Evolutionary conservation across 768 basidiomycete genomes (phyloP), one percentile per base, ranked within the genome.

Genomic region (Calocybe cyanea): DNA sequence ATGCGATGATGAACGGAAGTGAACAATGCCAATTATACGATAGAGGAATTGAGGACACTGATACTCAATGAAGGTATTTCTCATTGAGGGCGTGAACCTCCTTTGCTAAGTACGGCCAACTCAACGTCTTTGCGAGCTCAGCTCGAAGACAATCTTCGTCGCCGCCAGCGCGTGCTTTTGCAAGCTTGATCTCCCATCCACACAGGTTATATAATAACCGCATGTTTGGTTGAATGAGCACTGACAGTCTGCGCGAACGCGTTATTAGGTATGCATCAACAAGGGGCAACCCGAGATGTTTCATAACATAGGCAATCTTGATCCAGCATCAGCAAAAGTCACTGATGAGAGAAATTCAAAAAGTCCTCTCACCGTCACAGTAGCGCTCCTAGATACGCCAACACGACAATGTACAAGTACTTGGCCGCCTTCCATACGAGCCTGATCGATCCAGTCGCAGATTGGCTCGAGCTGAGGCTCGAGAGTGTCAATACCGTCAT

Each of bases 401-500:
- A 98, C 95, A n/a, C 93, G 78, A 64, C 95, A 98, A 65, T 98
- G 95, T 7, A 98, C 92, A 41, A 98, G 74, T 25, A 95, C 85
- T 59, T 88, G 87, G 2, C 95, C 95, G 6, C 94, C 93, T 40
- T 83, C 77, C 25, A 69, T 64, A 32, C 91, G 71, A 34, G 92
- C 95, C 41, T 78, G 75, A 57, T 95, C 92, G 55, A 98, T 97
- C 90, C 93, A 97, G 37, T 84, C 85, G 59, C 92, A 92, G 33
- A 95, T 88, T 2, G 86, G 84, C 48, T 82, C 82, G 24, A 98
- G 76, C 64, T 93, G 85, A 5, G 89, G 91, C 57, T 91, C 85
- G 21, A 98, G 77, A 21, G 89, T 91, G 65, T 95, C 93, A 61
- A 96, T 95, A 3, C 95, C 95, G 61, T 98, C 95, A 64, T 98